These are phyloP conservation scores for Phytophthora crassamura DNA, from an alignment of 352 stramenopile species.

Conservation along the genomic window DNA sequence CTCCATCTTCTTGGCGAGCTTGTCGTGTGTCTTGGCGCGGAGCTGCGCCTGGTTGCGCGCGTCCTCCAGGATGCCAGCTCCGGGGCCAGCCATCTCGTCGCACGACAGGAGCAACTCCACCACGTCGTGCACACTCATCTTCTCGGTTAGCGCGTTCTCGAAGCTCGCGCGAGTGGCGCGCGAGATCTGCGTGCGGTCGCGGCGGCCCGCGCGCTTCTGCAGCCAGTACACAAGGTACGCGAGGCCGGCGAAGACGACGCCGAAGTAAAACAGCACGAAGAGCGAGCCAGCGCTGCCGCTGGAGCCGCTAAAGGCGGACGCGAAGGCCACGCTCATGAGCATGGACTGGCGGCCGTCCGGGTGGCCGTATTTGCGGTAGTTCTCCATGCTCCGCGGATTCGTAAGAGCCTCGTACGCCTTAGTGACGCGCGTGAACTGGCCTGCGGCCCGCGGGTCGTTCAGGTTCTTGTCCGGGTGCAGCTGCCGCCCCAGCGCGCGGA, in stretches of 20 bases:
- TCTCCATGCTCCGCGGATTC: conserved; percentile 69
- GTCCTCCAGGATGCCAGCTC: conserved; percentile 44
- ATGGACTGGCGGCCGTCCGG: conserved; percentile 81
- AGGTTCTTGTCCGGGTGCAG: conserved; percentile 89
- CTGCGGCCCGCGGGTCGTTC: conserved; percentile 44
- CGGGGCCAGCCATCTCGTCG: conserved; percentile 72
- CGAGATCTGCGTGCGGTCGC: conserved; percentile 73
- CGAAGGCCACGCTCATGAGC: conserved; percentile 75
- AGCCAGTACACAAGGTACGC: conserved; percentile 71
- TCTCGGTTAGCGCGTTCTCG: conserved; percentile 59
- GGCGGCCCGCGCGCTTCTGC: conserved; percentile 53
- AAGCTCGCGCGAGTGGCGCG: conserved; percentile 51
- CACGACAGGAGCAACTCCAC: conserved; percentile 79
- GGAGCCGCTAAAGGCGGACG: conserved; percentile 55
- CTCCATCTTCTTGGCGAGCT: conserved; percentile 87
- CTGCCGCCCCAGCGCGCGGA: conserved; percentile 65
- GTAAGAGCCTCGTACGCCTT: conserved; percentile 91
- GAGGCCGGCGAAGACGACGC: conserved; percentile 62
- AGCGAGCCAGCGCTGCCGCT: conserved; percentile 54
- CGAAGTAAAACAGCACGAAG: conserved; percentile 81
- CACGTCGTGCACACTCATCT: conserved; percentile 85
- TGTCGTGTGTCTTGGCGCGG: conserved; percentile 73
- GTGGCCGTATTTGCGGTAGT: conserved; percentile 84
- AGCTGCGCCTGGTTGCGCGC: conserved; percentile 54
- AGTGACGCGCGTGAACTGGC: conserved; percentile 72